Percentiles rank a stretch among this genome's conserved stretches.
phyloP scores from a whole-genome alignment of 208 protist genomes.

The Trypanosoma brucei region DNA sequence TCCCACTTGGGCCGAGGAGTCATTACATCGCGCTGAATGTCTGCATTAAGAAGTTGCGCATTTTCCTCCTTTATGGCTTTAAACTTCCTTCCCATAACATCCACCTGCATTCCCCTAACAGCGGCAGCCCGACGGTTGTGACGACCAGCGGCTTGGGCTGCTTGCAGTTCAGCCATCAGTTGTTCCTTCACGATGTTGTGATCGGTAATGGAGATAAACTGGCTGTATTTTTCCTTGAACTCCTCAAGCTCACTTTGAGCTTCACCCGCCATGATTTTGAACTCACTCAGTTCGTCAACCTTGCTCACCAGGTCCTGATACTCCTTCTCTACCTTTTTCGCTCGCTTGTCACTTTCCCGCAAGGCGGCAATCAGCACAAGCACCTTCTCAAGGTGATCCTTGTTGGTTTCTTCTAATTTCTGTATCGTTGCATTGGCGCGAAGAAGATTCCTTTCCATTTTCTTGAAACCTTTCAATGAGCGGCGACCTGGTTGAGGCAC shows the following conservation, averaged over 20 bases:
- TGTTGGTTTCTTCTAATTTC: constrained; percentile 46
- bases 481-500: neutral
- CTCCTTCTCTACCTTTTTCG: constrained; percentile 59
- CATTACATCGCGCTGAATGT: constrained; percentile 21
- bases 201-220: constrained; percentile 58
- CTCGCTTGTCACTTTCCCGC: constrained; percentile 64
- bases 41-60: constrained; percentile 12
- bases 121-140: constrained; percentile 71
- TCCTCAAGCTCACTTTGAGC: constrained; percentile 67
- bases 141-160: constrained; percentile 35
- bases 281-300: constrained; percentile 70
- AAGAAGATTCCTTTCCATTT: constrained; percentile 31
- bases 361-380: constrained; percentile 71
- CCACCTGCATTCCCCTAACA: constrained; percentile 72
- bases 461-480: constrained; percentile 7
- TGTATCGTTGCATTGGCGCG: constrained; percentile 30
- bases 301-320: constrained; percentile 36
- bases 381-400: constrained; percentile 70
- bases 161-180: constrained; percentile 48
- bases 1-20: constrained; percentile 76
- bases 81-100: constrained; percentile 64
- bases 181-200: constrained; percentile 72
- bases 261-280: constrained; percentile 72
- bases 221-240: constrained; percentile 60
- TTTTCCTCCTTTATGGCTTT: constrained; percentile 41